Base-by-base conservation (phyloP, 208 protist species). In the Polymyxa betae region DNA sequence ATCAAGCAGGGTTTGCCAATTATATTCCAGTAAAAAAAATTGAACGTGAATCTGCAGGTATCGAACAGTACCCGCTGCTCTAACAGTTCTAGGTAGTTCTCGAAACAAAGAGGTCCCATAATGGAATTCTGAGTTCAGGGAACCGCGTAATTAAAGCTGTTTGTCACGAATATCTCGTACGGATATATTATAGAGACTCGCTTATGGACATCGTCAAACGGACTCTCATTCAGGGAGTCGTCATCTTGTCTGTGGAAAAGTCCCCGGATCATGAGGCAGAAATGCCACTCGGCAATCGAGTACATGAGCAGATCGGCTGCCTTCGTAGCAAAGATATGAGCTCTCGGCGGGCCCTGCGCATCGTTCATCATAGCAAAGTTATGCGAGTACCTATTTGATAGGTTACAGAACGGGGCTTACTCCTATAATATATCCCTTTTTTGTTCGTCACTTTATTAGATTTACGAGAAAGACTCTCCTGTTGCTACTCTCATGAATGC, bases 201-300 rank as follows among this genome's bases (percentile, higher is more conserved):
- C 16, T 82, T 16, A 12, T 20, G 40, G n/a, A 43, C n/a, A n/a
- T n/a, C n/a, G n/a, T n/a, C n/a, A n/a, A n/a, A n/a, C n/a, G n/a
- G n/a, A n/a, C n/a, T n/a, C n/a, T n/a, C n/a, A n/a, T n/a, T n/a
- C n/a, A n/a, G n/a, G n/a, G n/a, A n/a, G n/a, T n/a, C n/a, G n/a
- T n/a, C n/a, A n/a, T n/a, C n/a, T n/a, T n/a, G n/a, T 43, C 72
- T n/a, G 72, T 82, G 72, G 72, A 43, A 82, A 82, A 82, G 72
- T 82, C 72, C 72, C 72, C 72, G 72, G 72, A 82, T 35, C 72
- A 82, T n/a, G 72, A 82, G 72, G 72, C 72, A 82, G 72, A 82
- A 43, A 82, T 82, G 72, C 35, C 72, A 82, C 35, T n/a, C 72
- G n/a, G 5, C 35, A 35, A 82, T 43, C 12, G 72, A 35, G 16